Percentiles rank a stretch among this genome's conserved stretches.
Conservation (phyloP, 805 yeast species). For the Metschnikowia gruessii region DNA sequence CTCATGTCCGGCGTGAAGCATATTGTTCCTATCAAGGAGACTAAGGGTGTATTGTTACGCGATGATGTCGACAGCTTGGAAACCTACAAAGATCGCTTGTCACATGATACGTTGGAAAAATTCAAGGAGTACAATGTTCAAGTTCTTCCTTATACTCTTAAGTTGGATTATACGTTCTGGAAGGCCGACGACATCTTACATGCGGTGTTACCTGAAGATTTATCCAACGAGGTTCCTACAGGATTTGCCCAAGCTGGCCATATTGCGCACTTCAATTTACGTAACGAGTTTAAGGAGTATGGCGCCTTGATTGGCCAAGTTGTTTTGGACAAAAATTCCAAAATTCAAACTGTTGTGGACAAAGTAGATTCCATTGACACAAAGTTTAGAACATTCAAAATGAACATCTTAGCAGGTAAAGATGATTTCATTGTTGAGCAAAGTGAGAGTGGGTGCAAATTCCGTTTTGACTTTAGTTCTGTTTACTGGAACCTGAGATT, state of each 20-base stretch:
- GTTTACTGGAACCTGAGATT: conserved; percentile 98
- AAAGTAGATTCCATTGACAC: conserved; percentile 85
- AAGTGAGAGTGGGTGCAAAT: conserved; percentile 80
- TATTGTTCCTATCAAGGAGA: conserved; percentile 44
- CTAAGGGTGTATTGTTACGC: conserved; percentile 59
- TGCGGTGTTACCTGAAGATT: conserved; percentile 71
- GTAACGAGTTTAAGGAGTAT: conserved; percentile 81
- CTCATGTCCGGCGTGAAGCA: conserved; percentile 69
- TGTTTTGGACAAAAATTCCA: conserved; percentile 80
- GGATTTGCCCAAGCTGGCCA: conserved; percentile 95
- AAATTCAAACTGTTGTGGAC: conserved; percentile 85
- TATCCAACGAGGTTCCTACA: conserved; percentile 73
- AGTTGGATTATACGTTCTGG: conserved; percentile 78
- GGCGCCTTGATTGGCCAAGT: conserved; percentile 84
- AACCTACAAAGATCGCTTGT: conserved; percentile 37
- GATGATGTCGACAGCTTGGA: conserved; percentile 45
- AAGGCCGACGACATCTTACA: conserved; percentile 79
- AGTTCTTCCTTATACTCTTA: conserved; percentile 51
- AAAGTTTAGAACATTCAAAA: conserved; percentile 84
- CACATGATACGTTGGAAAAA: conserved; percentile 42
- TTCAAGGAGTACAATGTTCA: conserved; percentile 47
- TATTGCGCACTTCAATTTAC: conserved; percentile 85
- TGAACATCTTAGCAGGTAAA: conserved; percentile 91
- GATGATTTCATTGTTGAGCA: conserved; percentile 77
- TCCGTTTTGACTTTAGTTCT: conserved; percentile 83